A percentile compares a stretch with the other conserved stretches of the same genome.
Evolutionary conservation across 2,329 filamentous ascomycete species (phyloP).

Genomic region (Blastomyces gilchristii): DNA sequence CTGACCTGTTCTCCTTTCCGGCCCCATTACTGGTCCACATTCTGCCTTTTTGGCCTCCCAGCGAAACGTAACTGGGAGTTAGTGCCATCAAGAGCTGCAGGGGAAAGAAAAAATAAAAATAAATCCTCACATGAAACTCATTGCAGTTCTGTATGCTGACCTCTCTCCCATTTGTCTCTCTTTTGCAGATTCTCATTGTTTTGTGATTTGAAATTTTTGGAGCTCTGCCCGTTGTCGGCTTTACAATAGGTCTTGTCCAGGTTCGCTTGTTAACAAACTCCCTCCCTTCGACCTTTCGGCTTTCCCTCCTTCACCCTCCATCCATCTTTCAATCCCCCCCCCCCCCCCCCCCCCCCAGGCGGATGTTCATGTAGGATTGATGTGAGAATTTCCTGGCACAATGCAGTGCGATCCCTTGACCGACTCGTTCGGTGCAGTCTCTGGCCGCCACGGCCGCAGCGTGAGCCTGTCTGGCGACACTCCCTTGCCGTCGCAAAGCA

Average conservation of each 20-base stretch:
- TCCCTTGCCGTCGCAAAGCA: slow-evolving; percentile 25
- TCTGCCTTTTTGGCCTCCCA: background rate
- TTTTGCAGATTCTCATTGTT: slow-evolving; percentile 2
- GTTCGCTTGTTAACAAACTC: slow-evolving; percentile 2
- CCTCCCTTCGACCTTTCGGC: background rate
- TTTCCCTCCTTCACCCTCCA: background rate
- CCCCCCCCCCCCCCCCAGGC: background rate
- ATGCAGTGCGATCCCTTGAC: slow-evolving; percentile 4
- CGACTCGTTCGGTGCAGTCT: slow-evolving; percentile 7
- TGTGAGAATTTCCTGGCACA: slow-evolving; percentile 3
- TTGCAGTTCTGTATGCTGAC: slow-evolving; percentile 1
- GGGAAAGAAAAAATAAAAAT: background rate
- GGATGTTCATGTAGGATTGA: slow-evolving; percentile 5
- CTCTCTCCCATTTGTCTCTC: background rate
- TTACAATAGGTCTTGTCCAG: slow-evolving; percentile 4
- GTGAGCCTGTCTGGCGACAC: slow-evolving; percentile 33
- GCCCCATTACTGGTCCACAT: background rate
- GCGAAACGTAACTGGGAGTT: background rate
- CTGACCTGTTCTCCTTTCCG: background rate
- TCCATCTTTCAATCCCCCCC: background rate
- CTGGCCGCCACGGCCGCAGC: slow-evolving; percentile 22
- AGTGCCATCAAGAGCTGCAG: background rate
- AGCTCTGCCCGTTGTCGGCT: background rate
- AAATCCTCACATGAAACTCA: background rate
- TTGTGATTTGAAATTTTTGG: slow-evolving; percentile 5